Conservation (phyloP, 306 rosid species). For the Ormosia semicastrata region DNA sequence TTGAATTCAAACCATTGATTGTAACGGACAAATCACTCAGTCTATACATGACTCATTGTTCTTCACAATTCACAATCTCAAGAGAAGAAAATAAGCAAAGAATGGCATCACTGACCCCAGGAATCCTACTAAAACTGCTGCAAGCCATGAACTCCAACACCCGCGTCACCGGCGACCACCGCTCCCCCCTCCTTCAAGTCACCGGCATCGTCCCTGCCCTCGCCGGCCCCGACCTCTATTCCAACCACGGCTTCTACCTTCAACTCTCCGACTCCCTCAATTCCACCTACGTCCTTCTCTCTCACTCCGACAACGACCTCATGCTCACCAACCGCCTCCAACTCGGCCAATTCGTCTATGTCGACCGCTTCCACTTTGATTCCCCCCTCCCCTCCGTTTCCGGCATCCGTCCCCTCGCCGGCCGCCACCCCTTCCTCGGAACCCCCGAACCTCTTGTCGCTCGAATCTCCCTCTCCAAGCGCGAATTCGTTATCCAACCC, state of each 20-base stretch:
- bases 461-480: slow-evolving; percentile 45
- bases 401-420: slow-evolving; percentile 73
- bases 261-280: slow-evolving; percentile 96
- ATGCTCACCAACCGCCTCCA: slow-evolving; percentile 88
- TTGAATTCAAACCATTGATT: too few species aligned
- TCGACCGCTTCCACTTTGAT: slow-evolving; percentile 80
- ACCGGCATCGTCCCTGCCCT: slow-evolving; percentile 91
- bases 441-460: slow-evolving; percentile 76
- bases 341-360: slow-evolving; percentile 78
- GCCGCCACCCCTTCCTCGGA: slow-evolving; percentile 78
- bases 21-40: neutral
- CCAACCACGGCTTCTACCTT: slow-evolving; percentile 84
- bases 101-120: slow-evolving; percentile 91
- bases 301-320: slow-evolving; percentile 75
- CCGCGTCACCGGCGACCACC: slow-evolving; percentile 98
- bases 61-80: neutral
- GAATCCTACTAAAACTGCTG: slow-evolving; percentile 74
- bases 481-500: slow-evolving; percentile 80
- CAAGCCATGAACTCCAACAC: slow-evolving; percentile 79
- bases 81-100: neutral
- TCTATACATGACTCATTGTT: too few species aligned
- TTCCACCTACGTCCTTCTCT: slow-evolving; percentile 86
- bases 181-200: slow-evolving; percentile 90
- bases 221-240: slow-evolving; percentile 82
- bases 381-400: slow-evolving; percentile 69